phyloP scores from a whole-genome alignment of 2,329 filamentous ascomycete species.

The Trichoderma sp. region DNA sequence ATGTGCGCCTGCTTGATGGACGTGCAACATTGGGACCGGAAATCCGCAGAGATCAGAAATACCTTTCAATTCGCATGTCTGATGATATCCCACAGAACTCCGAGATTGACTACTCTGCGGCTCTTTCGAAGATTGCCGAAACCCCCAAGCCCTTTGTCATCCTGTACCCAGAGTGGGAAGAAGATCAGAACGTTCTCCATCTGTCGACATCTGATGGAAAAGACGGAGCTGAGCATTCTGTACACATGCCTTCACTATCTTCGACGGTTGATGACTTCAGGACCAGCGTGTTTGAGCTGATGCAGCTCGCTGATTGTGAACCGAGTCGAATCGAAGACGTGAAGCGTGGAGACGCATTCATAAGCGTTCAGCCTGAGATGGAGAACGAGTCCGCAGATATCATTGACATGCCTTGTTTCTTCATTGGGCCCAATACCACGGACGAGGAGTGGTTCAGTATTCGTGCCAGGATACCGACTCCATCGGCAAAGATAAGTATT shows the following conservation, averaged over 20 bases:
- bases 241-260: slow-evolving; percentile 8
- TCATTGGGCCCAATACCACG: slow-evolving; percentile 23
- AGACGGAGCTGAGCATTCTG: not conserved
- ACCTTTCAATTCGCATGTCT: not conserved
- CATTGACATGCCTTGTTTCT: slow-evolving; percentile 21
- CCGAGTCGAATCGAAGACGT: not conserved
- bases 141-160: not conserved
- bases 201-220: not conserved
- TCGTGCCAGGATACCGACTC: slow-evolving; percentile 25
- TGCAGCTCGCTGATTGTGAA: not conserved
- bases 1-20: slow-evolving; percentile 8
- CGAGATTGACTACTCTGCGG: not conserved
- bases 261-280: slow-evolving; percentile 7
- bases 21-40: not conserved
- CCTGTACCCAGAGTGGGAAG: slow-evolving; percentile 14
- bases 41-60: not conserved
- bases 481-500: slow-evolving; percentile 19
- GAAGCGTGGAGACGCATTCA: not conserved
- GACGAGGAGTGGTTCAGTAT: slow-evolving; percentile 28
- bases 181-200: not conserved
- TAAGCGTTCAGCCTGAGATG: slow-evolving; percentile 24
- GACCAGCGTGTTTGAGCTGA: slow-evolving; percentile 6
- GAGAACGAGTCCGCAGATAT: not conserved
- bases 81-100: not conserved
- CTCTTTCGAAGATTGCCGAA: not conserved